These are phyloP conservation scores for Pezicula rhizophila DNA, from an alignment of 2,329 filamentous ascomycete genomes.

Conservation along the genomic window DNA sequence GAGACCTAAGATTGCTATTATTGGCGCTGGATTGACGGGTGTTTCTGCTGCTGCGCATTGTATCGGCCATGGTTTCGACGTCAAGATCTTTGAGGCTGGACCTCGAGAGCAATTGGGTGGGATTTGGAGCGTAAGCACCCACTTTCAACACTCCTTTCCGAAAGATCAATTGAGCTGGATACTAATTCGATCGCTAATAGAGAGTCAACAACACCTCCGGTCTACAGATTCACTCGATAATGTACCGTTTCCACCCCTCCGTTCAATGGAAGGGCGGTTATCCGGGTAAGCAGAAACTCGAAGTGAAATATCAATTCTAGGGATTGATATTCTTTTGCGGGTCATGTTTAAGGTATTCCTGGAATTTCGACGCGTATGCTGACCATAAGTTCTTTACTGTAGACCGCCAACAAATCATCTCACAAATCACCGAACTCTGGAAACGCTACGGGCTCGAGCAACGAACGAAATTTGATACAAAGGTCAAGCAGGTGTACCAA, in stretches of 20 bases:
- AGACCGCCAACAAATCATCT: constrained; percentile 66
- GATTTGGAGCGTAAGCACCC: constrained; percentile 65
- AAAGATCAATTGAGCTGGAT: no score
- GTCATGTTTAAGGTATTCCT: no score
- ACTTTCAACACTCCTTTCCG: background rate
- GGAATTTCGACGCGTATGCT: no score
- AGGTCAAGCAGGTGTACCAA: constrained; percentile 63
- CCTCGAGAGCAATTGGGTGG: constrained; percentile 62
- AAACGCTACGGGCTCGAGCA: constrained; percentile 65
- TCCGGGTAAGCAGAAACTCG: constrained; percentile 33
- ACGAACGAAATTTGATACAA: constrained; percentile 66
- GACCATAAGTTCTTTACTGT: no score
- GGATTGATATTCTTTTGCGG: no score
- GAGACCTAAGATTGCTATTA: constrained; percentile 61
- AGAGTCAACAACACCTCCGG: constrained; percentile 77
- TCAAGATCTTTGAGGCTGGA: constrained; percentile 71
- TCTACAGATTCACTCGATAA: constrained; percentile 76
- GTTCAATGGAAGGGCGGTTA: constrained; percentile 72
- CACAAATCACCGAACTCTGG: constrained; percentile 68
- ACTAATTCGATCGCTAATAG: constrained; percentile 30
- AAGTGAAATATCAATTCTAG: no score
- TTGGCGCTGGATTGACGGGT: constrained; percentile 67
- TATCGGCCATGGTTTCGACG: constrained; percentile 79
- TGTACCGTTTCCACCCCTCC: constrained; percentile 84
- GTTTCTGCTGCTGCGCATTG: constrained; percentile 77